A percentile compares a stretch with the other conserved stretches of the same genome.
Conservation (phyloP, 768 basidiomycete species). For the Boletus pseudo-olivaceus region DNA sequence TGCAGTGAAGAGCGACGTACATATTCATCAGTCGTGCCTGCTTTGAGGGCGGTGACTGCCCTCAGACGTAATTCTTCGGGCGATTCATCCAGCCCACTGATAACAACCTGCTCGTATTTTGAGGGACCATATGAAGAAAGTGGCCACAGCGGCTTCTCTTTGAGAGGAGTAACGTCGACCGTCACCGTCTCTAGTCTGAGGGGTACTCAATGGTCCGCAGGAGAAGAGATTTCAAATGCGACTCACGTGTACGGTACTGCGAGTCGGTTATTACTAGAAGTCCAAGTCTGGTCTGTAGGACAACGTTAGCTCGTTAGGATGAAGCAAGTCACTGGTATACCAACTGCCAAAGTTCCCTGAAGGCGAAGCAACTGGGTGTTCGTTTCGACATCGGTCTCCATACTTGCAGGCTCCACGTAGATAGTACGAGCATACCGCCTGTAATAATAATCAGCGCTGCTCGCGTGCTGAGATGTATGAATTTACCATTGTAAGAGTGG, state of each 20-base stretch:
- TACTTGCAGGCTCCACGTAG: conserved; percentile 64
- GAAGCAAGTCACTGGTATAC: conserved; percentile 26
- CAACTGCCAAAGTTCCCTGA: conserved; percentile 48
- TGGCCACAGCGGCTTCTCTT: conserved; percentile 77
- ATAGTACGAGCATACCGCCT: conserved; percentile 63
- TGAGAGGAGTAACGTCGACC: conserved; percentile 55
- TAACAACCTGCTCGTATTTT: conserved; percentile 66
- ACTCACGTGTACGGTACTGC: conserved; percentile 40
- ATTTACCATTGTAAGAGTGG: conserved; percentile 18
- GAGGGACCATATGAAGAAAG: conserved; percentile 75
- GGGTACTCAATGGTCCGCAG: neutral
- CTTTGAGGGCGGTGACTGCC: conserved; percentile 52
- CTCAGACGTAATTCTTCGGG: conserved; percentile 75
- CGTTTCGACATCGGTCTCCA: conserved; percentile 61
- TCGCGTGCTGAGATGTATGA: neutral
- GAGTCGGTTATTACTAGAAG: conserved; percentile 27
- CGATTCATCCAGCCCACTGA: conserved; percentile 67
- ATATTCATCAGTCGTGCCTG: conserved; percentile 61
- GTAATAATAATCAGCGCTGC: conserved; percentile 1
- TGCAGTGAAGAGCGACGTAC: conserved; percentile 40
- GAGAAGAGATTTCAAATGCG: neutral
- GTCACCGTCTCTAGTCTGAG: conserved; percentile 57
- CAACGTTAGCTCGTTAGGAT: conserved; percentile 10
- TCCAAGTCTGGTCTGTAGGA: conserved; percentile 41
- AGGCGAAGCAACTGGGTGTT: conserved; percentile 55